Evolutionary conservation across 192 early-diverging fungal genomes (phyloP).

Genomic region (Backusella macrospora): DNA sequence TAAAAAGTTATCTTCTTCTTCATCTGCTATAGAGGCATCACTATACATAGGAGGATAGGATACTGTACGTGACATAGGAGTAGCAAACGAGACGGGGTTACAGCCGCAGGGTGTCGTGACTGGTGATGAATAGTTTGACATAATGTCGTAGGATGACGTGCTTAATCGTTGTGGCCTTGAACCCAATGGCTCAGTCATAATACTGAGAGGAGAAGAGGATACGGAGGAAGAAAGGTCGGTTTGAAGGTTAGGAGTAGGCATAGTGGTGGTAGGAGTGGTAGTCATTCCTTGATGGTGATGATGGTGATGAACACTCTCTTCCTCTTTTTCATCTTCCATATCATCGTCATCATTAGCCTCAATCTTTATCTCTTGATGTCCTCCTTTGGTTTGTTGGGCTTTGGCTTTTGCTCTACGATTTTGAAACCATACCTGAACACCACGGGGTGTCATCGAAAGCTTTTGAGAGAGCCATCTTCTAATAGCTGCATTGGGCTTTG

Average conservation of each 20-base stretch:
- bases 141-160: slow-evolving; percentile 7
- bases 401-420: slow-evolving; percentile 88
- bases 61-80: slow-evolving; percentile 6
- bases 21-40: background rate
- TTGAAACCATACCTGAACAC: slow-evolving; percentile 88
- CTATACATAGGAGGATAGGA: slow-evolving; percentile 1
- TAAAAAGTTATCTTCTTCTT: slow-evolving; percentile 16
- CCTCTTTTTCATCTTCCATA: background rate
- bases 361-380: background rate
- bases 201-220: background rate
- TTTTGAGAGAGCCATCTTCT: slow-evolving; percentile 65
- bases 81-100: slow-evolving; percentile 6
- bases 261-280: background rate
- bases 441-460: slow-evolving; percentile 68
- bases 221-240: background rate
- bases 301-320: background rate
- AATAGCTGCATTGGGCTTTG: slow-evolving; percentile 66
- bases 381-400: slow-evolving; percentile 43
- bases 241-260: too few species aligned
- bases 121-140: background rate
- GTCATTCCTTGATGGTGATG: background rate
- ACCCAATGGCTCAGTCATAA: slow-evolving; percentile 14
- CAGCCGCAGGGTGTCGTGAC: background rate
- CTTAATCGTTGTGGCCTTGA: slow-evolving; percentile 10
- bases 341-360: background rate